Percentiles rank a stretch among this genome's conserved stretches.
phyloP scores from a whole-genome alignment of 2,329 filamentous ascomycete species.

The Laburnicola sp. region DNA sequence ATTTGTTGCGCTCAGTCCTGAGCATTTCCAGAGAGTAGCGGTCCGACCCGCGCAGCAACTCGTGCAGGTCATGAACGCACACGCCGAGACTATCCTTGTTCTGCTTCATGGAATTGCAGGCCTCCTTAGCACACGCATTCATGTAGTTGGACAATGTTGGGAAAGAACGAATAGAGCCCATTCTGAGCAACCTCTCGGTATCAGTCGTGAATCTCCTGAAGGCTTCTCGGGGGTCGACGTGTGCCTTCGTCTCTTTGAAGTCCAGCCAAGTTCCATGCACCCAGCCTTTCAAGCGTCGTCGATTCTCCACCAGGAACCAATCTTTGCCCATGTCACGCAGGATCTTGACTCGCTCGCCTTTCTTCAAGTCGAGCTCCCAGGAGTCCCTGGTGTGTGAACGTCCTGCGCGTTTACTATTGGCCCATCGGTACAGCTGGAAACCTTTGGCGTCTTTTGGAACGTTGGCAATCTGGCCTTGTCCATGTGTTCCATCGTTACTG shows the following conservation, averaged over 20 bases:
- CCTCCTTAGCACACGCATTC: constrained; percentile 20
- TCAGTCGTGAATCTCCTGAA: constrained; percentile 25
- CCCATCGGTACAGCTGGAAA: constrained; percentile 17
- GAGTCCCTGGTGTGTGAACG: constrained; percentile 26
- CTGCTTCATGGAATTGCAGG: constrained; percentile 27
- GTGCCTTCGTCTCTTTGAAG: constrained; percentile 19
- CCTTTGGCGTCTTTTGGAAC: constrained; percentile 2
- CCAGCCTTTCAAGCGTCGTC: constrained; percentile 22
- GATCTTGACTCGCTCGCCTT: constrained; percentile 30
- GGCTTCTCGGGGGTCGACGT: constrained; percentile 18
- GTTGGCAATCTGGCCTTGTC: neutral
- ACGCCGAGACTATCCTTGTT: constrained; percentile 20
- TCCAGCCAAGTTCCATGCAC: constrained; percentile 31
- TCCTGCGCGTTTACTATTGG: constrained; percentile 24
- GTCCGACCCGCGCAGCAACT: constrained; percentile 31
- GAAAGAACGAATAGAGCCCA: constrained; percentile 25
- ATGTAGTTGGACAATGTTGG: constrained; percentile 24
- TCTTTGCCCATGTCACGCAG: constrained; percentile 25
- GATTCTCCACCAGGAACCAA: constrained; percentile 28
- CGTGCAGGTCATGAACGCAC: constrained; percentile 34
- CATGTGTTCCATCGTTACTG: neutral
- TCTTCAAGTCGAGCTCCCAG: constrained; percentile 30
- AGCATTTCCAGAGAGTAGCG: constrained; percentile 28
- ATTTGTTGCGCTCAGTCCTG: constrained; percentile 32
- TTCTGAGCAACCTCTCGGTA: constrained; percentile 18